A percentile compares a stretch with the other conserved stretches of the same genome.
Evolutionary conservation across 305 asterid species (phyloP).

Genomic region (Solanum hybrid): DNA sequence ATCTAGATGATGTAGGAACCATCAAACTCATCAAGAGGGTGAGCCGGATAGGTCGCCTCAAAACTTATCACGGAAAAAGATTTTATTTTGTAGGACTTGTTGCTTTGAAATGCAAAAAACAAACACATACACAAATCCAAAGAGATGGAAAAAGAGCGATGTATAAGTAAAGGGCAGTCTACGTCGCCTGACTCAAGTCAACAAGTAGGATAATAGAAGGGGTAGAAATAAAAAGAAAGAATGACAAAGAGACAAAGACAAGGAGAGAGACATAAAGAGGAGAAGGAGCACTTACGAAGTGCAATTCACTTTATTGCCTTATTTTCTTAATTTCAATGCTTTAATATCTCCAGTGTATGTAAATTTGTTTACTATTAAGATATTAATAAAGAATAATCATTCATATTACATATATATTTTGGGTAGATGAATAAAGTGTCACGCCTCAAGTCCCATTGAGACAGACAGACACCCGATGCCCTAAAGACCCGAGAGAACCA

Average conservation of each 20-base stretch:
- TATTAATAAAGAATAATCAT: too few relatives aligned
- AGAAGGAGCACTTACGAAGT: not conserved
- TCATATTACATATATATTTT: not conserved
- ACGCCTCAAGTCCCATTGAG: not conserved
- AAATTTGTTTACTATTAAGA: too few relatives aligned
- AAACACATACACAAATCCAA: not conserved
- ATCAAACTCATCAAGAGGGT: not conserved
- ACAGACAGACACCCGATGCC: not conserved
- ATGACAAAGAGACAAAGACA: not conserved
- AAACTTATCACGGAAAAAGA: not conserved
- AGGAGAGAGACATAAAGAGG: not conserved
- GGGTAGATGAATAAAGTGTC: not conserved
- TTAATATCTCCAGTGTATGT: not conserved
- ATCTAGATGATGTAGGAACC: not conserved
- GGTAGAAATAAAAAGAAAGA: not conserved
- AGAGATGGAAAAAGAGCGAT: not conserved
- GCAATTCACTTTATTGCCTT: not conserved
- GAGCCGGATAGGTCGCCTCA: not conserved
- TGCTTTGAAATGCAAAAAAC: not conserved
- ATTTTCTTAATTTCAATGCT: too few relatives aligned
- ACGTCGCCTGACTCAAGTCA: not conserved
- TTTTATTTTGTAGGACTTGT: not conserved
- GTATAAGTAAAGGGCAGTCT: not conserved
- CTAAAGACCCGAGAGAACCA: not conserved
- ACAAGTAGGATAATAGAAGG: not conserved